phyloP scores from a whole-genome alignment of 2,329 filamentous ascomycete species.

The Elsinoe fawcettii region DNA sequence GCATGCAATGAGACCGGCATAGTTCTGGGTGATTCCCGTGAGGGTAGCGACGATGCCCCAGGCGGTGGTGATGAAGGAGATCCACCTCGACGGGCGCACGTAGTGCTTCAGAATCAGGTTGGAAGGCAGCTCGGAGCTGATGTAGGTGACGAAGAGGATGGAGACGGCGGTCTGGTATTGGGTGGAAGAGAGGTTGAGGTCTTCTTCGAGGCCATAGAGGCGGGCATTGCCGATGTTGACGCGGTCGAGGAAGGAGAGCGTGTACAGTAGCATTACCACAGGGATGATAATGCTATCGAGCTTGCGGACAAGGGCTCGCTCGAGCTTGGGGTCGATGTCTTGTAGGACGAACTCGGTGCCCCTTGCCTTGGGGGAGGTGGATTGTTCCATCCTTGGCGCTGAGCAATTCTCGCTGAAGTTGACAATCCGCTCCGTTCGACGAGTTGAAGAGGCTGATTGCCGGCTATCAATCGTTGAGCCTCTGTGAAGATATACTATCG shows the following conservation, averaged over 20 bases:
- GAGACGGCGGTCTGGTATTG: constrained; percentile 56
- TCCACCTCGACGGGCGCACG: constrained; percentile 38
- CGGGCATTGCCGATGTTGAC: constrained; percentile 53
- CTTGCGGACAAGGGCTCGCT: constrained; percentile 49
- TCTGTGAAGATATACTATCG: too few species aligned
- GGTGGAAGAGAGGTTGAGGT: constrained; percentile 52
- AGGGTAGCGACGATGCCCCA: constrained; percentile 61
- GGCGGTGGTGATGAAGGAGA: constrained; percentile 53
- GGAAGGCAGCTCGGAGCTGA: constrained; percentile 38
- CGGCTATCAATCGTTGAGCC: too few species aligned
- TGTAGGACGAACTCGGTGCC: not conserved
- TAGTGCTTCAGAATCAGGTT: constrained; percentile 41
- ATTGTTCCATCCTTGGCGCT: not conserved
- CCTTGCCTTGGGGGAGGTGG: not conserved
- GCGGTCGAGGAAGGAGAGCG: constrained; percentile 69
- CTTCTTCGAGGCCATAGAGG: constrained; percentile 56
- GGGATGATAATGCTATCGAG: constrained; percentile 58
- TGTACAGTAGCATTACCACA: constrained; percentile 60
- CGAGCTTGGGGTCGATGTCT: constrained; percentile 35
- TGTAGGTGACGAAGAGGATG: constrained; percentile 40
- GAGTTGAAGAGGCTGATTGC: too few species aligned
- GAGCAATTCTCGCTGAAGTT: not conserved
- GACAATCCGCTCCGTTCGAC: not conserved
- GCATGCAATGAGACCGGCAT: constrained; percentile 58
- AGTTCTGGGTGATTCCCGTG: constrained; percentile 60